Conservation (phyloP, 1,284 basidiomycete genomes). For the Malassezia slooffiae region DNA sequence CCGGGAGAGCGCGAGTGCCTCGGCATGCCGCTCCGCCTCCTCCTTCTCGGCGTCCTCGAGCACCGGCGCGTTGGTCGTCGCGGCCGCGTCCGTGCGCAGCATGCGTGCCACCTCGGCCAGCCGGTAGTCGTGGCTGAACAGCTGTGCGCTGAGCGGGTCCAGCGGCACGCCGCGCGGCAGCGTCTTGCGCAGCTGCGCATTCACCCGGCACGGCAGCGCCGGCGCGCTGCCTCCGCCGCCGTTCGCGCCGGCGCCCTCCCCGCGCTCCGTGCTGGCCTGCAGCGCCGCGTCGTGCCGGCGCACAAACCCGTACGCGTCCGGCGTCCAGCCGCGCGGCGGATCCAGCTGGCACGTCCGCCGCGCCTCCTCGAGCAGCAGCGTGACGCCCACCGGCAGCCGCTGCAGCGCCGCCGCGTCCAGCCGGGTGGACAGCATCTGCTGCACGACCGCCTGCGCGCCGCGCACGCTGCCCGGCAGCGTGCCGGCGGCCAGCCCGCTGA, state of each 20-base stretch:
- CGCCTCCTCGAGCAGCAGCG: conserved; percentile 70
- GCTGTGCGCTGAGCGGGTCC: conserved; percentile 31
- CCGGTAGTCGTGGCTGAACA: conserved; percentile 34
- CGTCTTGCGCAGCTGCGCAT: conserved; percentile 7
- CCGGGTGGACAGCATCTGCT: conserved; percentile 54
- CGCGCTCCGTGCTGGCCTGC: conserved; percentile 13
- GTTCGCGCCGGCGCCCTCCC: too few species aligned
- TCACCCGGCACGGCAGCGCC: conserved; percentile 9
- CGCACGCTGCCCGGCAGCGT: conserved; percentile 1
- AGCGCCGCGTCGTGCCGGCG: conserved; percentile 63
- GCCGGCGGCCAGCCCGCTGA: not conserved
- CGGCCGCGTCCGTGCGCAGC: conserved; percentile 26
- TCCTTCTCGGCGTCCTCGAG: conserved; percentile 23
- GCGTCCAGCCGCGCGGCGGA: conserved; percentile 62
- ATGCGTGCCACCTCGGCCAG: conserved; percentile 38
- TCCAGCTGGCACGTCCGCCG: conserved; percentile 66
- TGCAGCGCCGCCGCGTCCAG: conserved; percentile 53
- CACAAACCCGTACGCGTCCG: conserved; percentile 62
- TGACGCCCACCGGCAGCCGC: conserved; percentile 58
- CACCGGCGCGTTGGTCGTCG: conserved; percentile 22
- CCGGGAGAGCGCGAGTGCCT: conserved; percentile 8
- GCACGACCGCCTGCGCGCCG: conserved; percentile 51
- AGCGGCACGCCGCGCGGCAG: conserved; percentile 22
- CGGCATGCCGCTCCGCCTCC: conserved; percentile 19
- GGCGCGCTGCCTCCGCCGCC: conserved; percentile 8